Base-by-base conservation (phyloP, 768 basidiomycete genomes). In the Termitomyces sp. region DNA sequence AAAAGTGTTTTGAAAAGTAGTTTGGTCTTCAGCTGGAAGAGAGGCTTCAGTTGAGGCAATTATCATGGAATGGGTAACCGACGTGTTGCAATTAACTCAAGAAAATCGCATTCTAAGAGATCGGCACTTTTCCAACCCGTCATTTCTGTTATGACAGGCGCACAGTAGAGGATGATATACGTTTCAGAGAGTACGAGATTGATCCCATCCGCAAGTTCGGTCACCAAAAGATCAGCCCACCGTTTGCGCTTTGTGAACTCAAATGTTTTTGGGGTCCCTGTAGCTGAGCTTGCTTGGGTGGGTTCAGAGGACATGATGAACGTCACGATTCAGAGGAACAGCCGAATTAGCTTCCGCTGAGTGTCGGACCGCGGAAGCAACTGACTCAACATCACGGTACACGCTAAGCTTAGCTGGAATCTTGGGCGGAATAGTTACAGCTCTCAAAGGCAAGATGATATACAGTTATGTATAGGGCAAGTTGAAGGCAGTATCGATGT, bases 211-310 rank as follows among this genome's bases (percentile, higher is more conserved):
- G 88, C 83, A 32, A 92, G 80, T 68, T 93, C 93, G 1, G 84
- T 79, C 58, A 89, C 72, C 26, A 93, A 77, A 14, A 95, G 76
- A 69, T 94, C 92, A 18, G 86, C 87, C 93, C 93, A 95, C 55
- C 87, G 81, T 69, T 93, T 93, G 56, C 92, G 77, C 67, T 91
- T 92, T 0, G 90, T 91, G 69, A 94, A 95, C 69, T 95, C 93
- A 65, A 85, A 94, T 13, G 75, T 74, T 8, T 74, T 65, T 1
- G 67, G 68, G 3, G 68, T 44, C 49, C 67, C 71, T 30, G 57
- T 20, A 44, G 48, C 48, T 37, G 51, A 20, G 12, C 26, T 27
- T 37, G 46, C 32, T 44, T 65, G 62, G 9, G 27, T 10, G 13
- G 53, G 7, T 46, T 55, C 57, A 54, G 57, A 57, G 13, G 55